Conservation (phyloP, 208 protist species). For the Acanthamoeba castellanii region DNA sequence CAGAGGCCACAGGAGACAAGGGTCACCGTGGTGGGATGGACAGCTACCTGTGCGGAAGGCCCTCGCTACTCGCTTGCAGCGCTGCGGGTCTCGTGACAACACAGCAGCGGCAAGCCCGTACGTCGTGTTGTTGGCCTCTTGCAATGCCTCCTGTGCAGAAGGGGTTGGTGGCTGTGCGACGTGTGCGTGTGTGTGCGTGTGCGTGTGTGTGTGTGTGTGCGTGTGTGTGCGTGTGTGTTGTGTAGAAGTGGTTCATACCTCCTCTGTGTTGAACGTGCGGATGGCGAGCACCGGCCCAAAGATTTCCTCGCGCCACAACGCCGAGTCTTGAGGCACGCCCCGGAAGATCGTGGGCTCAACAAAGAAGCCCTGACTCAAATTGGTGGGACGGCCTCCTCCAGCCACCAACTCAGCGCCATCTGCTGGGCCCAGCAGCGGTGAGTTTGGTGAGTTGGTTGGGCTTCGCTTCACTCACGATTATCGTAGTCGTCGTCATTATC, state of each 20-base stretch:
- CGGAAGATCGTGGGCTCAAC: constrained; percentile 63
- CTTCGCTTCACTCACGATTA: neutral
- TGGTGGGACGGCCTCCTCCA: neutral
- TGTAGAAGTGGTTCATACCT: neutral
- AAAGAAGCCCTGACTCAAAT: constrained; percentile 32
- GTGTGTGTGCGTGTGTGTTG: neutral
- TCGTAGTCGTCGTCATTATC: too few relatives aligned
- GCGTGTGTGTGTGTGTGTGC: neutral
- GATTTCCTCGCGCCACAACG: constrained; percentile 61
- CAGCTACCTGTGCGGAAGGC: neutral
- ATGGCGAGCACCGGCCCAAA: constrained; percentile 65
- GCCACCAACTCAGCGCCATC: constrained; percentile 11
- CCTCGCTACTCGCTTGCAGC: constrained; percentile 1
- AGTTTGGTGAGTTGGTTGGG: neutral
- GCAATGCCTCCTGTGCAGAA: constrained; percentile 28
- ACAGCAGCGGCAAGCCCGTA: constrained; percentile 70
- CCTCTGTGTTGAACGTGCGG: constrained; percentile 25
- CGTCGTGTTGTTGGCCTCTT: constrained; percentile 36
- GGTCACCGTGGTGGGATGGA: too few relatives aligned
- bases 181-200: too few relatives aligned
- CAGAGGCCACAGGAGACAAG: too few relatives aligned
- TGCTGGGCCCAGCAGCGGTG: neutral
- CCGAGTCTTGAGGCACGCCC: neutral
- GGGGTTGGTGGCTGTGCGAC: neutral
- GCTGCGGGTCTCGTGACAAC: neutral